A percentile compares a stretch with the other conserved stretches of the same genome.
Evolutionary conservation across 352 stramenopile genomes (phyloP).

Genomic region (Blastocystis sp.): DNA sequence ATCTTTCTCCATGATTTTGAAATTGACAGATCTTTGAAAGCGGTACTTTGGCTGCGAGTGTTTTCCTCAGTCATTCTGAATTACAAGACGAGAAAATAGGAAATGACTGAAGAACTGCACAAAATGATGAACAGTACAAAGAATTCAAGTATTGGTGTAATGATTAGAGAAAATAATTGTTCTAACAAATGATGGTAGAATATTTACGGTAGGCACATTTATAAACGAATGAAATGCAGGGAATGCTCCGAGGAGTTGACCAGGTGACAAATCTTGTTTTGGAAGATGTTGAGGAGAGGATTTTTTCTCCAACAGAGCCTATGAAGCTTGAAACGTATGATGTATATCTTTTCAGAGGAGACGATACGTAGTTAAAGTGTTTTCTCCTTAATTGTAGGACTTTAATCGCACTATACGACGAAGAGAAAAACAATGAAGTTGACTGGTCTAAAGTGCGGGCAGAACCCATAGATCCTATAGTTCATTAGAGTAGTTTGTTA

Average conservation of each 20-base stretch:
- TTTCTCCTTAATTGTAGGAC: neutral
- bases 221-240: neutral
- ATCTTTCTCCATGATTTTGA: slow-evolving; percentile 51
- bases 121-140: slow-evolving; percentile 45
- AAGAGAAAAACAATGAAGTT: neutral
- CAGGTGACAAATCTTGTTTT: slow-evolving; percentile 59
- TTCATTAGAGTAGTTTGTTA: slow-evolving; percentile 15
- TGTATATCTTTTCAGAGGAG: slow-evolving; percentile 52
- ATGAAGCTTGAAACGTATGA: slow-evolving; percentile 33
- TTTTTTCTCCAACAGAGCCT: slow-evolving; percentile 20
- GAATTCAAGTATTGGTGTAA: neutral
- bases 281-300: slow-evolving; percentile 56
- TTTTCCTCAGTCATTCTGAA: neutral
- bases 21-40: neutral
- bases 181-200: slow-evolving; percentile 51
- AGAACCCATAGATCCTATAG: neutral
- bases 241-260: slow-evolving; percentile 51
- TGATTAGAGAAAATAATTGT: slow-evolving; percentile 57
- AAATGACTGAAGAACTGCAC: slow-evolving; percentile 58
- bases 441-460: neutral
- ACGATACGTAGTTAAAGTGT: slow-evolving; percentile 35
- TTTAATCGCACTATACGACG: slow-evolving; percentile 31
- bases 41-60: neutral
- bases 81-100: neutral
- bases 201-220: slow-evolving; percentile 11